phyloP scores from a whole-genome alignment of 2,329 filamentous ascomycete species.

The Dothiorella sarmentorum region DNA sequence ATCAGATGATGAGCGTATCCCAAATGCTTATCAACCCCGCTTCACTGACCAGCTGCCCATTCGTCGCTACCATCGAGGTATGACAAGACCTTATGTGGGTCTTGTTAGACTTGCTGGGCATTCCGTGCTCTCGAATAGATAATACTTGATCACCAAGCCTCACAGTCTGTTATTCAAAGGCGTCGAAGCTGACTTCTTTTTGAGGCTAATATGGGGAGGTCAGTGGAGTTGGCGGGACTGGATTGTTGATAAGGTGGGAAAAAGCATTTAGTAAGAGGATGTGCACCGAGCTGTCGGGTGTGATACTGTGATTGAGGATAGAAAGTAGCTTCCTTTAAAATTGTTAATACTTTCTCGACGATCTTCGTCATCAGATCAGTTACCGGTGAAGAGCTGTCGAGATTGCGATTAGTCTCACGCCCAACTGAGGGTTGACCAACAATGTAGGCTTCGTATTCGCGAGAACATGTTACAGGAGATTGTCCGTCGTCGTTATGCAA shows the following conservation, averaged over 20 bases:
- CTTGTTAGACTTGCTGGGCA: too few relatives aligned
- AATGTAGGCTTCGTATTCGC: too few relatives aligned
- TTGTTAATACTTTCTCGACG: constrained; percentile 6
- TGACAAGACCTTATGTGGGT: too few relatives aligned
- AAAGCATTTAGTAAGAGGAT: background rate
- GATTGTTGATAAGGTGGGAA: constrained; percentile 18
- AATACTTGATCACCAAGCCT: too few relatives aligned
- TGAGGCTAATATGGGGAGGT: constrained; percentile 21
- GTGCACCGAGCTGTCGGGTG: constrained; percentile 35
- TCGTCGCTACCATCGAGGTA: too few relatives aligned
- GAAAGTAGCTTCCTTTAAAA: background rate
- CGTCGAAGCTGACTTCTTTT: constrained; percentile 50
- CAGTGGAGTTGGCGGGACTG: background rate
- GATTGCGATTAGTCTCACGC: constrained; percentile 19
- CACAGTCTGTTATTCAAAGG: too few relatives aligned
- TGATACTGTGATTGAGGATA: constrained; percentile 18
- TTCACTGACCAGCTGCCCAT: too few relatives aligned
- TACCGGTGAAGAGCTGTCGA: background rate
- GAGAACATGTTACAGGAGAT: too few relatives aligned
- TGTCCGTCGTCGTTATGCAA: too few relatives aligned
- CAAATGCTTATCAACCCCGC: too few relatives aligned
- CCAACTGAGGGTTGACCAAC: constrained; percentile 39
- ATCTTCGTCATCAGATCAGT: background rate
- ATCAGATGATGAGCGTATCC: too few relatives aligned
- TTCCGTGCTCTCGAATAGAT: too few relatives aligned